phyloP scores from a whole-genome alignment of 108 stramenopile genomes.

The Discostella stelligeroides region DNA sequence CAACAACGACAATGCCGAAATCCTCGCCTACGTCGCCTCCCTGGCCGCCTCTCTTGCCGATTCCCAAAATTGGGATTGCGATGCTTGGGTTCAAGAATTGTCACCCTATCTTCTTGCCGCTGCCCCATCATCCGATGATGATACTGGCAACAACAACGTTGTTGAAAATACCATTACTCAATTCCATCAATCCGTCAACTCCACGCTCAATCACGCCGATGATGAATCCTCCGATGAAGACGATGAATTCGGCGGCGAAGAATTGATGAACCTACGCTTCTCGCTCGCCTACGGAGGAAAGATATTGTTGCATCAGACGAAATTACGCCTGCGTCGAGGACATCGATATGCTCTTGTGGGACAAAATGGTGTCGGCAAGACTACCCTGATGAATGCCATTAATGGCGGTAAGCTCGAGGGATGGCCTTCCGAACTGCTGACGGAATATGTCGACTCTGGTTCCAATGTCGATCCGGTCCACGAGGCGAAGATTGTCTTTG shows the following conservation, averaged over 20 bases:
- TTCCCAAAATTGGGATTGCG: constrained; percentile 55
- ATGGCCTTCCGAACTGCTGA: constrained; percentile 88
- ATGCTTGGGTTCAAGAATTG: constrained; percentile 63
- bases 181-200: constrained; percentile 57
- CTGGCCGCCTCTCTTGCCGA: constrained; percentile 68
- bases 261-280: constrained; percentile 93
- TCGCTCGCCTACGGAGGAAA: constrained; percentile 98
- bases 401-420: constrained; percentile 97
- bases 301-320: constrained; percentile 95
- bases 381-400: constrained; percentile 97
- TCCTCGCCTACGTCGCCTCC: constrained; percentile 81
- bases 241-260: constrained; percentile 88
- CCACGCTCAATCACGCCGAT: constrained; percentile 51
- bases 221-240: constrained; percentile 82
- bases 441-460: constrained; percentile 95
- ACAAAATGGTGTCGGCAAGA: constrained; percentile 96
- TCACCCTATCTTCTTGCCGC: constrained; percentile 64
- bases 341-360: constrained; percentile 97
- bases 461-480: constrained; percentile 91
- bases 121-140: background rate
- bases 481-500: constrained; percentile 74
- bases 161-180: constrained; percentile 46
- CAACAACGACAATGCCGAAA: constrained; percentile 51
- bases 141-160: constrained; percentile 5
- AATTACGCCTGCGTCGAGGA: constrained; percentile 91